A percentile compares a stretch with the other conserved stretches of the same genome.
Conservation (phyloP, 129 eudicot genomes). For the Erigeron canadensis region DNA sequence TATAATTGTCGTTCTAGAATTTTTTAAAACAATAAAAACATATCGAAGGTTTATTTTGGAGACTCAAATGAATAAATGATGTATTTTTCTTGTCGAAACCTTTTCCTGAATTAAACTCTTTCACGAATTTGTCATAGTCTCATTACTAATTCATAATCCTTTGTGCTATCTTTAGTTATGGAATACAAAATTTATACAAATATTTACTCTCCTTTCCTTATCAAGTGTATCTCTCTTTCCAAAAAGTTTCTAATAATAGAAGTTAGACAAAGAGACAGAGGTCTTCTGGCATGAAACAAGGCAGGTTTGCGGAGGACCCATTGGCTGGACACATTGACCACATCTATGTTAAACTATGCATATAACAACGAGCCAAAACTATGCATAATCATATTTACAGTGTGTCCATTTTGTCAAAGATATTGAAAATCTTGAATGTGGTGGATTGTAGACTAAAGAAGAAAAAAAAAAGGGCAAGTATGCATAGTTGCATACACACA, state of each 20-base stretch:
- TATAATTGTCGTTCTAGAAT: no score
- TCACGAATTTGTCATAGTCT: background rate
- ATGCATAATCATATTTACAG: background rate
- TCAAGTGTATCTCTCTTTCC: background rate
- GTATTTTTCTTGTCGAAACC: no score
- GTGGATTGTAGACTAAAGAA: no score
- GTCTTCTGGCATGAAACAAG: background rate
- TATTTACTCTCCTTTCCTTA: background rate
- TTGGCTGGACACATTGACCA: no score
- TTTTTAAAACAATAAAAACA: no score
- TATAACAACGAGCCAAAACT: background rate
- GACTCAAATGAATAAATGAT: no score
- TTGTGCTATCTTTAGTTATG: background rate
- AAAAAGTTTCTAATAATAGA: background rate
- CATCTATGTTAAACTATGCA: background rate
- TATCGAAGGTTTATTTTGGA: no score
- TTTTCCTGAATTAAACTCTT: background rate
- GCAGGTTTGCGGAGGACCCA: background rate
- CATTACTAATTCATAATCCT: background rate
- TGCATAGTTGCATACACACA: no score
- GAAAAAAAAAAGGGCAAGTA: no score
- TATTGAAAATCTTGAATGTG: background rate
- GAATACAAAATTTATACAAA: background rate
- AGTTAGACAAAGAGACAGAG: background rate
- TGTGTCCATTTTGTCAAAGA: background rate